Evolutionary conservation across 805 yeast genomes (phyloP), one percentile per base, ranked within the genome.

Genomic region (Monosporozyma solicola): DNA sequence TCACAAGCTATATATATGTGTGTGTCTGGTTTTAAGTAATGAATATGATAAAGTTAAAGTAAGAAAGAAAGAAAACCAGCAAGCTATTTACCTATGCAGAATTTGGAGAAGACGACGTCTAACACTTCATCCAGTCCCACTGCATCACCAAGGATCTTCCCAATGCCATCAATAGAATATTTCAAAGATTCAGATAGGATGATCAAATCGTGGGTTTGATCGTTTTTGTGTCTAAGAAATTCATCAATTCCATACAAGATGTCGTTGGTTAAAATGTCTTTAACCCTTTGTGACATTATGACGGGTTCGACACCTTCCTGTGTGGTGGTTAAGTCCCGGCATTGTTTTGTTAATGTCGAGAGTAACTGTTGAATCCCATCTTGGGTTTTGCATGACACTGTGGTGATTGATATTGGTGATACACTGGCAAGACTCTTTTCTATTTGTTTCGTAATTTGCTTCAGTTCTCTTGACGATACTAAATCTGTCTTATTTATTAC

Each of bases 71-170:
- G 13, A 24, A 29, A 15, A 25, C 8, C 20, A 5, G 20, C 9
- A n/a, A 5, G 11, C 45, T 71, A 92, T 67, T 92, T 92, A 0
- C 99, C 99, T 24, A 94, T 89, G 68, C 99, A 94, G 66, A 94
- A 94, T 56, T 82, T 85, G 2, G 96, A 83, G 64, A 94, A 94
- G 0, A 94, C 94, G 1, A 87, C 92, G 0, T 94, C 97, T 5
- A 94, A 72, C 0, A 94, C 82, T 63, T 94, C 98, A 60, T 94
- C 97, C 0, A 91, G 77, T 0, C 95, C 96, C 13, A 92, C 81
- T 0, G 88, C 79, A 41, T 87, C 86, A 1, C 98, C 99, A 0
- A 97, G 91, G 27, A 94, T 86, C 62, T 84, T 87, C 0, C 97
- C 97, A 41, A 94, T 85, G 0, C 97, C 97, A 13, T 85, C 89